A percentile compares a stretch with the other conserved stretches of the same genome.
phyloP scores from a whole-genome alignment of 495 filamentous ascomycete genomes.

The Aspergillus bertholletiae region DNA sequence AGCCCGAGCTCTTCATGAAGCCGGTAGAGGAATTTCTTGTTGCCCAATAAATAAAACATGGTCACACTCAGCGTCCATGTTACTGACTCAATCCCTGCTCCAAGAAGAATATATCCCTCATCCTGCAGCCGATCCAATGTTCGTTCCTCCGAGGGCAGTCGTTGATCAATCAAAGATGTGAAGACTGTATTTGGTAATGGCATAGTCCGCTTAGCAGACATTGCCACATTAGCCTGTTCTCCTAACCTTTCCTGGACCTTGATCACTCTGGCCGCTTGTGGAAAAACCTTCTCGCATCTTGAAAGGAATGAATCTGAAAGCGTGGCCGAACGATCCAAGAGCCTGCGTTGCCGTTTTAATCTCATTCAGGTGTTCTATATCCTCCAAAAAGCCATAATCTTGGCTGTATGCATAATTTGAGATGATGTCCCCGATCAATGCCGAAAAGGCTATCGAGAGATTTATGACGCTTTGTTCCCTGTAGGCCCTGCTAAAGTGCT shows the following conservation, averaged over 20 bases:
- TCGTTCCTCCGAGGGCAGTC: conserved; percentile 24
- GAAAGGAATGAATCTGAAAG: conserved; percentile 27
- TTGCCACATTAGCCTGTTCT: neutral
- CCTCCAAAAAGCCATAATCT: conserved; percentile 27
- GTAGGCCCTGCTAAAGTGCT: conserved; percentile 27
- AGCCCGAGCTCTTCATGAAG: conserved; percentile 29
- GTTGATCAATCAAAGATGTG: conserved; percentile 19
- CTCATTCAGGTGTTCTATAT: conserved; percentile 16
- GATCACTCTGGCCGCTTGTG: neutral
- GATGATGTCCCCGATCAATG: conserved; percentile 41
- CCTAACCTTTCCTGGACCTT: neutral
- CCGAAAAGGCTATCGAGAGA: conserved; percentile 8
- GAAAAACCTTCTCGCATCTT: conserved; percentile 4
- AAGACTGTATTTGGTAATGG: conserved; percentile 22
- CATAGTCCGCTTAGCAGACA: neutral
- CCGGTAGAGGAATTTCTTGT: conserved; percentile 12
- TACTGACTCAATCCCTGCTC: conserved; percentile 36
- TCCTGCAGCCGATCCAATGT: conserved; percentile 22
- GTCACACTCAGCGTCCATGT: conserved; percentile 22
- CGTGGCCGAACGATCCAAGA: conserved; percentile 16
- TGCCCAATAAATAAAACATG: conserved; percentile 24
- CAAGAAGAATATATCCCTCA: conserved; percentile 30
- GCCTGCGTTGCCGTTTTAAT: conserved; percentile 17
- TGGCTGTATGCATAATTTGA: conserved; percentile 38
- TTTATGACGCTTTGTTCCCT: conserved; percentile 17